These are phyloP conservation scores for Leccinum disarticulatum DNA, from an alignment of 768 basidiomycete species.

Conservation along the genomic window DNA sequence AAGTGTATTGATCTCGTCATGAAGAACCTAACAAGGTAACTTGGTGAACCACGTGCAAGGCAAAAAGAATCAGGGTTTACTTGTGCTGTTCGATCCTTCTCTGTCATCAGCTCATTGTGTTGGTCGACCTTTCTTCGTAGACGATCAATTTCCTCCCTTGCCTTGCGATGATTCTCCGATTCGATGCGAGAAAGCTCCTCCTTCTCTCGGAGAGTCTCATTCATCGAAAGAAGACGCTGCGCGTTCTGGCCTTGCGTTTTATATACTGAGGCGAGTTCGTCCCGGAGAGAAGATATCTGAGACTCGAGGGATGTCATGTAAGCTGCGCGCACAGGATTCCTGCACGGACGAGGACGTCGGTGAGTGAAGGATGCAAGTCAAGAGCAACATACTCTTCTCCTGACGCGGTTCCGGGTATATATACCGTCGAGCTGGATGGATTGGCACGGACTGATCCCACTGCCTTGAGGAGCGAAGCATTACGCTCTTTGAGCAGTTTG, in stretches of 20 bases:
- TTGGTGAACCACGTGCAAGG: constrained; percentile 3
- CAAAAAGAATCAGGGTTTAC: constrained; percentile 38
- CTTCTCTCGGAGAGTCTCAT: constrained; percentile 91
- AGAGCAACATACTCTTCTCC: constrained; percentile 64
- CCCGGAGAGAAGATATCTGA: constrained; percentile 87
- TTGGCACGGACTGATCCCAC: constrained; percentile 70
- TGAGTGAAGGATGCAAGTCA: neutral
- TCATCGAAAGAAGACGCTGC: constrained; percentile 89
- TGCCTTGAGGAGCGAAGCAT: constrained; percentile 82
- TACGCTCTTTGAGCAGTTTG: constrained; percentile 87
- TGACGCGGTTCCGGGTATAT: constrained; percentile 50
- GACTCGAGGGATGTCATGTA: constrained; percentile 91
- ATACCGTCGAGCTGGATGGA: constrained; percentile 60
- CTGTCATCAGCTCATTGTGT: constrained; percentile 81
- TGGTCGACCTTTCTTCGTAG: constrained; percentile 78
- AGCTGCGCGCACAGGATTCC: constrained; percentile 83
- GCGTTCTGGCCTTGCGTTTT: constrained; percentile 96
- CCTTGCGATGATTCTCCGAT: constrained; percentile 74
- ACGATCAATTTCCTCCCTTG: constrained; percentile 70
- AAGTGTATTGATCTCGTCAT: constrained; percentile 92
- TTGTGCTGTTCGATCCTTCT: constrained; percentile 88
- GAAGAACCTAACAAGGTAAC: constrained; percentile 62
- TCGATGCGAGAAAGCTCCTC: constrained; percentile 85
- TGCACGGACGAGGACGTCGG: constrained; percentile 28
- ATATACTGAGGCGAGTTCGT: constrained; percentile 92